Conservation (phyloP, 1,139 yeast genomes). For the Suhomyces panamericanus region DNA sequence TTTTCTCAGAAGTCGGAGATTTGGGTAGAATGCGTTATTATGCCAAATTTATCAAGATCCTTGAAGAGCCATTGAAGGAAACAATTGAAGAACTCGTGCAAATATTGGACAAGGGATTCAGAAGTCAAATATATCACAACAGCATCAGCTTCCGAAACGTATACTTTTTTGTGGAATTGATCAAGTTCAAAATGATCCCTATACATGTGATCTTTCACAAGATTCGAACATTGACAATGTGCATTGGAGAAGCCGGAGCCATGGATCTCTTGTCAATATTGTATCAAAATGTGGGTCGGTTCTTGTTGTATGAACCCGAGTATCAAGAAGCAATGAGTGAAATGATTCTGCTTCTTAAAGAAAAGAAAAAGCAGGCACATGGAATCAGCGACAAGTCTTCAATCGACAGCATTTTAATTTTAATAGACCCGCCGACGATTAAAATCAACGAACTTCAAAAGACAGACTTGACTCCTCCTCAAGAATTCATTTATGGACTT, state of each 20-base stretch:
- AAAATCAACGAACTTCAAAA: slow-evolving; percentile 22
- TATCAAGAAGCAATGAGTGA: slow-evolving; percentile 61
- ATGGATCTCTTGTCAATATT: slow-evolving; percentile 65
- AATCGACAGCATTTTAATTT: slow-evolving; percentile 57
- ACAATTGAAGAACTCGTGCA: slow-evolving; percentile 57
- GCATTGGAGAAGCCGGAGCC: slow-evolving; percentile 54
- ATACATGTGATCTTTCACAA: slow-evolving; percentile 70
- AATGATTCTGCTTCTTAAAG: slow-evolving; percentile 58
- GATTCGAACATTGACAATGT: slow-evolving; percentile 55
- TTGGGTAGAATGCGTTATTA: slow-evolving; percentile 49
- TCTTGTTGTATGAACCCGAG: slow-evolving; percentile 61
- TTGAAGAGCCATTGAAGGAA: slow-evolving; percentile 61
- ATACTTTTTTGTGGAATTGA: slow-evolving; percentile 68
- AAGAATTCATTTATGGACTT: slow-evolving; percentile 52
- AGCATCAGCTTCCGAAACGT: slow-evolving; percentile 56
- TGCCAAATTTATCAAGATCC: slow-evolving; percentile 51
- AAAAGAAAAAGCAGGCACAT: slow-evolving; percentile 47
- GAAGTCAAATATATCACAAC: slow-evolving; percentile 57
- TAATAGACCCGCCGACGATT: slow-evolving; percentile 60
- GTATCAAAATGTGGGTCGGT: slow-evolving; percentile 69
- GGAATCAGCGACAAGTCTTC: slow-evolving; percentile 61
- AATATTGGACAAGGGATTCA: slow-evolving; percentile 58
- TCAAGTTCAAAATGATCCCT: slow-evolving; percentile 78
- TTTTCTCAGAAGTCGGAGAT: slow-evolving; percentile 52
- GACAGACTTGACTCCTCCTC: slow-evolving; percentile 35